Percentiles rank a stretch among this genome's conserved stretches.
Evolutionary conservation across 1,139 yeast genomes (phyloP).

Genomic region (Diutina scorzettiae): DNA sequence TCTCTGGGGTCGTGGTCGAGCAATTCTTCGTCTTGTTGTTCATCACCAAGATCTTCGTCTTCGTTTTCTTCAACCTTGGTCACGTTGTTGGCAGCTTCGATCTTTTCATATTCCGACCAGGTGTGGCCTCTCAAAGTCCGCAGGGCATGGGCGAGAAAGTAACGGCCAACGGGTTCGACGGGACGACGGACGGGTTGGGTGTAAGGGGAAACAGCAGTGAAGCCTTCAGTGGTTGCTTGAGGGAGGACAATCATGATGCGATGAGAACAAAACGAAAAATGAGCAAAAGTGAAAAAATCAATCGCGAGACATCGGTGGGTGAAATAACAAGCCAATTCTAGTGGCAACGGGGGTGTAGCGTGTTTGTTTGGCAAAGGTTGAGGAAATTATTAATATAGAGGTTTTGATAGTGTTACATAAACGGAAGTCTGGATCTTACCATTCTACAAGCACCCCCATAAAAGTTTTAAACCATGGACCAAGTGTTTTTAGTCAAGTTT

Average conservation of each 20-base stretch:
- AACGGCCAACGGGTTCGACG: constrained; percentile 94
- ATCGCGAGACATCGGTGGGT: no score
- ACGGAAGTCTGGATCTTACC: no score
- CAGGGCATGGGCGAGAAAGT: constrained; percentile 91
- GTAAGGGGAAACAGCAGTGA: constrained; percentile 40
- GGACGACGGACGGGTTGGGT: constrained; percentile 72
- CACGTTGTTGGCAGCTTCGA: constrained; percentile 88
- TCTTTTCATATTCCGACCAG: constrained; percentile 93
- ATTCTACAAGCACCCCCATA: no score
- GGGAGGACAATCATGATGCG: constrained; percentile 20
- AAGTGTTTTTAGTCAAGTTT: no score
- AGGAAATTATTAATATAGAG: no score
- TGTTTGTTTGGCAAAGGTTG: no score
- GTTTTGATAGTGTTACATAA: no score
- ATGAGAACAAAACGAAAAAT: no score
- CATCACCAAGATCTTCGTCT: constrained; percentile 65
- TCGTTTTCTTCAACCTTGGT: constrained; percentile 53
- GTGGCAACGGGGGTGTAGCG: no score
- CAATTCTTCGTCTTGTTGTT: constrained; percentile 71
- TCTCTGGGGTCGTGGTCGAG: constrained; percentile 91
- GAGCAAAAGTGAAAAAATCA: no score
- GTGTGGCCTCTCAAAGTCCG: constrained; percentile 95
- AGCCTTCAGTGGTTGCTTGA: constrained; percentile 29
- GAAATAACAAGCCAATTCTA: no score
- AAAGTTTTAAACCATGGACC: no score